These are phyloP conservation scores for Trypanosoma cruzi DNA, from an alignment of 208 protist species.

Conservation along the genomic window DNA sequence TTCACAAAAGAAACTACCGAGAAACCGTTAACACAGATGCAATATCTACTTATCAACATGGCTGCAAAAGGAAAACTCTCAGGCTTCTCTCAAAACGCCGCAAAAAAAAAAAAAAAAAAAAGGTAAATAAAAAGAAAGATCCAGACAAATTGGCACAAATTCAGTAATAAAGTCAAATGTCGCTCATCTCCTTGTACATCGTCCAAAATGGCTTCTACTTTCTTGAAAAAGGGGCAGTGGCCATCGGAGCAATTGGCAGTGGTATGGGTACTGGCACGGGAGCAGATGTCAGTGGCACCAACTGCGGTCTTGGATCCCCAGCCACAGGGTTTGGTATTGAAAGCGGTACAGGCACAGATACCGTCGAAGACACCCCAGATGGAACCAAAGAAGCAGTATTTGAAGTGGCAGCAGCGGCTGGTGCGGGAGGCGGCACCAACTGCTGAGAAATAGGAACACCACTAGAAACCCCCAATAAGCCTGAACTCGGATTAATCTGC, in stretches of 20 bases:
- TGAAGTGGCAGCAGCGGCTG: not conserved
- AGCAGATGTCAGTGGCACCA: not conserved
- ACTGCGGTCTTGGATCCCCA: not conserved
- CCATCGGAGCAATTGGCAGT: not conserved
- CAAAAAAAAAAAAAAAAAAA: conserved; percentile 19
- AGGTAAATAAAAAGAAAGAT: conserved; percentile 16
- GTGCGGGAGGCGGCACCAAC: not conserved
- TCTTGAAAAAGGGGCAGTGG: not conserved
- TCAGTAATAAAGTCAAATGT: not conserved
- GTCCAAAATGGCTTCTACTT: not conserved
- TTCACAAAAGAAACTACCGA: no score
- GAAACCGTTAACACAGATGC: no score
- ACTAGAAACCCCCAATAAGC: no score
- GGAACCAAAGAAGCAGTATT: not conserved
- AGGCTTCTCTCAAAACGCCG: not conserved
- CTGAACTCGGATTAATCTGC: no score
- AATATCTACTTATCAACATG: no score
- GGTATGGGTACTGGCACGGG: conserved; percentile 27
- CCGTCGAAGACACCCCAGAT: not conserved
- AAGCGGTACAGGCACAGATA: conserved; percentile 1
- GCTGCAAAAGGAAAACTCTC: not conserved
- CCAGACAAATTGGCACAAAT: not conserved
- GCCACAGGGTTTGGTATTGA: not conserved
- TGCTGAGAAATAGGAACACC: no score
- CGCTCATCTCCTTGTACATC: not conserved